Base-by-base conservation (phyloP, 169 alveolate genomes). In the Sarcocystis neurona region DNA sequence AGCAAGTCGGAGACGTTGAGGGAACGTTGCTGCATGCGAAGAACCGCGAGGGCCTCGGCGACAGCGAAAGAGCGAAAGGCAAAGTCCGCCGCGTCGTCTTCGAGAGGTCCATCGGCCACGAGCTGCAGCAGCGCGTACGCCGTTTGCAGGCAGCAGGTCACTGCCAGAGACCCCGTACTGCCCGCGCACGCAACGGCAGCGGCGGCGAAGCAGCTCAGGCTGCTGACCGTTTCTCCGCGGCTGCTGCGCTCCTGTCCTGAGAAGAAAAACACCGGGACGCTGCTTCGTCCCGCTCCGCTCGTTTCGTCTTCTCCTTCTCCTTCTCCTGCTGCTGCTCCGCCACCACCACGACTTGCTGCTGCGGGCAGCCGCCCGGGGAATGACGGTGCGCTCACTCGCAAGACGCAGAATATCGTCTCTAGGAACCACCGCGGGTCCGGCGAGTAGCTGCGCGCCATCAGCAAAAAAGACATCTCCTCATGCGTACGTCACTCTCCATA, bases 371-470 rank as follows among this genome's bases (percentile, higher is more conserved):
- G n/a, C n/a, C n/a, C n/a, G 46, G 75, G 75, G 18, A 63, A 41
- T 2, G 75, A 15, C 39, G 75, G 75, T 1, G 46, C 75, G 75
- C 75, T 63, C n/a, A 63, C 41, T 43, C 32, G 46, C 75, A 63
- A 63, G 41, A 63, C 75, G 75, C 75, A 63, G 46, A 63, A n/a
- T 6, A 63, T 63, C 75, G 75, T 63, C 75, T 63, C 75, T 20
- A 63, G n/a, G n/a, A 63, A 63, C 75, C 75, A 63, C 4, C 75
- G 75, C 75, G 75, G 75, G n/a, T 63, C 75, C 75, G 75, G 75
- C 41, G 75, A 63, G 12, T 63, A 63, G 8, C 75, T 63, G 75
- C 3, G 18, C 8, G 60, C 27, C 60, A 18, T 10, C 8, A 50
- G 60, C 60, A n/a, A n/a, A n/a, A n/a, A n/a, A n/a, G n/a, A n/a